Conservation (phyloP, 179 eudicot species). For the Camellia oleifera region DNA sequence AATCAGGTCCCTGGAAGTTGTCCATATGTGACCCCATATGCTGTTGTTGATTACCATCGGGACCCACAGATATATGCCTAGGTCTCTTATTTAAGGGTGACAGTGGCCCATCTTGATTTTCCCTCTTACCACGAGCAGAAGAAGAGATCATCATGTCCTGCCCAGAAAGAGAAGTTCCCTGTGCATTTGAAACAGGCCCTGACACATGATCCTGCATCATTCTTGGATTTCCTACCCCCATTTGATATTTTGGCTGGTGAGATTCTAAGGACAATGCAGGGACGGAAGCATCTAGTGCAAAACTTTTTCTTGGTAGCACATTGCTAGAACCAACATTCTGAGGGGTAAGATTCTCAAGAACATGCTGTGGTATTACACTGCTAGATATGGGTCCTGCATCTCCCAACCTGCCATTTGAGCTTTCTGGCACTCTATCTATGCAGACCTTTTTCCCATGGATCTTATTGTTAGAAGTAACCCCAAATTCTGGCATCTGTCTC, state of each 20-base stretch:
- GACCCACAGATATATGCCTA: conserved; percentile 40
- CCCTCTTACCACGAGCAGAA: conserved; percentile 57
- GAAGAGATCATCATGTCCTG: conserved; percentile 53
- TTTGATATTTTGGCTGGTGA: conserved; percentile 47
- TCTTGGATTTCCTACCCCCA: conserved; percentile 52
- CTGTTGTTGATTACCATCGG: conserved; percentile 57
- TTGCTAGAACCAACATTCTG: conserved; percentile 50
- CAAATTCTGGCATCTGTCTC: conserved; percentile 62
- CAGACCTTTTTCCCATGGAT: conserved; percentile 68
- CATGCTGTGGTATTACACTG: conserved; percentile 41
- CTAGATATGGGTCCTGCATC: conserved; percentile 42
- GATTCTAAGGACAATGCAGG: conserved; percentile 32
- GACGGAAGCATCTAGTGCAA: conserved; percentile 38
- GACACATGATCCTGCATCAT: conserved; percentile 48
- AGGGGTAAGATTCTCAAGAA: conserved; percentile 40
- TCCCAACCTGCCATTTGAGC: conserved; percentile 53
- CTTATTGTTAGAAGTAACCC: conserved; percentile 47
- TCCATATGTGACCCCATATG: conserved; percentile 54
- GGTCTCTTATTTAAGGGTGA: conserved; percentile 63
- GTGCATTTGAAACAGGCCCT: conserved; percentile 37
- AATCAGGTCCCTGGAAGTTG: conserved; percentile 55
- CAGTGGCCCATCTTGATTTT: conserved; percentile 64
- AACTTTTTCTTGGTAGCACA: conserved; percentile 36
- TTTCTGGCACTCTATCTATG: conserved; percentile 64
- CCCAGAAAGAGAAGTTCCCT: conserved; percentile 47